phyloP scores from a whole-genome alignment of 2,329 filamentous ascomycete species.

The Rachicladosporium sp. region DNA sequence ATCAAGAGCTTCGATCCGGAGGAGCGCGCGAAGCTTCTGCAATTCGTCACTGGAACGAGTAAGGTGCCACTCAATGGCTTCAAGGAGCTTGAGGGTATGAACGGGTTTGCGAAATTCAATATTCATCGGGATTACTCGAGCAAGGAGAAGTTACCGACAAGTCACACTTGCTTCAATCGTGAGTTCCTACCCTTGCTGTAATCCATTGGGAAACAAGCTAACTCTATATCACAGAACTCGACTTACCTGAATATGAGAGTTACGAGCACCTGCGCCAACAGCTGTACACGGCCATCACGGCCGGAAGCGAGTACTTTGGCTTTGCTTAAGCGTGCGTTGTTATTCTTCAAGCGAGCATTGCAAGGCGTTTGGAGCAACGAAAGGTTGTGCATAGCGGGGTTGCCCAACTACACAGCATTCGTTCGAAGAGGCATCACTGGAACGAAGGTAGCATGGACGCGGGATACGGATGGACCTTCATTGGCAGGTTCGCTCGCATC shows the following conservation, averaged over 20 bases:
- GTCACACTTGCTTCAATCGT: conserved; percentile 99
- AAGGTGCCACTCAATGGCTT: conserved; percentile 98
- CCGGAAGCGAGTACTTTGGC: conserved; percentile 92
- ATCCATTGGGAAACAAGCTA: conserved; percentile 18
- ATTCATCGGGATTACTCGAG: conserved; percentile 96
- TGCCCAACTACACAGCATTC: too few species aligned
- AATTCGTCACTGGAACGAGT: conserved; percentile 96
- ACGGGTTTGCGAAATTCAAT: conserved; percentile 94
- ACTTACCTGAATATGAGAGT: conserved; percentile 94
- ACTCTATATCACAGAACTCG: conserved; percentile 57
- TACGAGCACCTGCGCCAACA: conserved; percentile 83
- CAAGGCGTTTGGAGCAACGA: too few species aligned
- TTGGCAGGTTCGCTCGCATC: too few species aligned
- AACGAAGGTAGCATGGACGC: too few species aligned
- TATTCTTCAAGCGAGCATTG: not conserved
- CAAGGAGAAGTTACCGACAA: conserved; percentile 89
- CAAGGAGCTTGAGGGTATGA: conserved; percentile 99
- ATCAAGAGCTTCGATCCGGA: conserved; percentile 97
- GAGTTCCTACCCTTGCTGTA: conserved; percentile 37
- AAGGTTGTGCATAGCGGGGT: too few species aligned
- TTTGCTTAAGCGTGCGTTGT: conserved; percentile 57
- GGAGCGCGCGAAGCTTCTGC: conserved; percentile 89
- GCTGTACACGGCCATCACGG: conserved; percentile 91
- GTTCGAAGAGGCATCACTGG: too few species aligned
- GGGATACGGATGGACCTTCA: too few species aligned